These are phyloP conservation scores for Cercospora brassicicola DNA, from an alignment of 2,329 filamentous ascomycete genomes.

Conservation along the genomic window DNA sequence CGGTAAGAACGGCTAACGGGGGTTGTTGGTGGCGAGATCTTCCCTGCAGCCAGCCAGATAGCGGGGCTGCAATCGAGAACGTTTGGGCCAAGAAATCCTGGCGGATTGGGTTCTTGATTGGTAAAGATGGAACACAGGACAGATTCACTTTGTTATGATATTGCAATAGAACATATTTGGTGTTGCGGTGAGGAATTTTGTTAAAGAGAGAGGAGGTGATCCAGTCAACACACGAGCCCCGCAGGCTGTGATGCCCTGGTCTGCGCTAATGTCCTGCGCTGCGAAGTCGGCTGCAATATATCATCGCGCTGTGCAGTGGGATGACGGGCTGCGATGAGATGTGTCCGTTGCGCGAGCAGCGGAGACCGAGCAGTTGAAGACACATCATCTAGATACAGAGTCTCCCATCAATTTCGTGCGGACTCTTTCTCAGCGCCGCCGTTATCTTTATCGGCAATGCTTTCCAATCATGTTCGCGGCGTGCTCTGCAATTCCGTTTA, in stretches of 20 bases:
- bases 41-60: constrained; percentile 1
- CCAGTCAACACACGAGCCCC: not conserved
- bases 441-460: not conserved
- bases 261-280: not conserved
- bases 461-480: not conserved
- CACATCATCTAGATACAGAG: not conserved
- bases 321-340: not conserved
- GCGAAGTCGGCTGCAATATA: not conserved
- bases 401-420: not conserved
- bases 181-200: not conserved
- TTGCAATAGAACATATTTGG: not conserved
- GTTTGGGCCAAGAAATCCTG: not conserved
- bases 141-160: not conserved
- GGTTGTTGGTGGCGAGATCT: not conserved
- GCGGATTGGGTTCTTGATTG: not conserved
- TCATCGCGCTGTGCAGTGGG: too few relatives aligned
- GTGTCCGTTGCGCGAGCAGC: not conserved
- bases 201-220: not conserved
- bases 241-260: not conserved
- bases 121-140: not conserved
- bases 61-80: not conserved
- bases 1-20: not conserved
- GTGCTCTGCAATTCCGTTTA: not conserved
- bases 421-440: not conserved
- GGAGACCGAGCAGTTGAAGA: not conserved